These are phyloP conservation scores for Peronosclerospora sorghi DNA, from an alignment of 352 stramenopile genomes.

Conservation along the genomic window DNA sequence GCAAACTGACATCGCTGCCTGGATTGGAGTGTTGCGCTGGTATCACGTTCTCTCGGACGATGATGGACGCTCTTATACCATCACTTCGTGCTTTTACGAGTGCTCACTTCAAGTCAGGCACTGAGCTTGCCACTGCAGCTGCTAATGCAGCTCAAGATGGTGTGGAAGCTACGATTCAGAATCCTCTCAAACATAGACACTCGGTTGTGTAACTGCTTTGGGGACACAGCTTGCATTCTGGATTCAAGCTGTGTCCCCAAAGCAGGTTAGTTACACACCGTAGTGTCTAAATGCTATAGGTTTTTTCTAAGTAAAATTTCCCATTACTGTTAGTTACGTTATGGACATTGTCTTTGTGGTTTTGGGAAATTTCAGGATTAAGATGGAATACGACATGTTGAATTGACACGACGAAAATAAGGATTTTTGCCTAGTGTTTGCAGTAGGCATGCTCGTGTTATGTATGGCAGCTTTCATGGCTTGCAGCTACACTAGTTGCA, in stretches of 20 bases:
- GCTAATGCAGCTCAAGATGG: constrained; percentile 71
- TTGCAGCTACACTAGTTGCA: too few species aligned
- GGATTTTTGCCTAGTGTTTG: too few species aligned
- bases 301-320: too few species aligned
- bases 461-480: constrained; percentile 20
- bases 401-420: too few species aligned
- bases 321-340: too few species aligned
- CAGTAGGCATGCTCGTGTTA: constrained; percentile 14
- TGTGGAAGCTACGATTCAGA: constrained; percentile 85
- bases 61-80: constrained; percentile 93
- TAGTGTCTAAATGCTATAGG: too few species aligned
- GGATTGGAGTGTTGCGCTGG: constrained; percentile 47
- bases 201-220: too few species aligned
- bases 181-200: too few species aligned
- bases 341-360: too few species aligned
- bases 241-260: constrained; percentile 61
- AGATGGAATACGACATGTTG: too few species aligned
- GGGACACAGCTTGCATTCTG: constrained; percentile 83
- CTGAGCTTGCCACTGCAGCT: constrained; percentile 32
- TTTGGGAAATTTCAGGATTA: too few species aligned
- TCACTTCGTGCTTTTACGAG: constrained; percentile 51
- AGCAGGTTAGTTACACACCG: too few species aligned
- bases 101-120: constrained; percentile 8
- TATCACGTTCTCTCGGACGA: constrained; percentile 90
- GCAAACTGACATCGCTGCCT: constrained; percentile 31